Base-by-base conservation (phyloP, 2,329 filamentous ascomycete genomes). In the Trichophyton mentagrophytes region DNA sequence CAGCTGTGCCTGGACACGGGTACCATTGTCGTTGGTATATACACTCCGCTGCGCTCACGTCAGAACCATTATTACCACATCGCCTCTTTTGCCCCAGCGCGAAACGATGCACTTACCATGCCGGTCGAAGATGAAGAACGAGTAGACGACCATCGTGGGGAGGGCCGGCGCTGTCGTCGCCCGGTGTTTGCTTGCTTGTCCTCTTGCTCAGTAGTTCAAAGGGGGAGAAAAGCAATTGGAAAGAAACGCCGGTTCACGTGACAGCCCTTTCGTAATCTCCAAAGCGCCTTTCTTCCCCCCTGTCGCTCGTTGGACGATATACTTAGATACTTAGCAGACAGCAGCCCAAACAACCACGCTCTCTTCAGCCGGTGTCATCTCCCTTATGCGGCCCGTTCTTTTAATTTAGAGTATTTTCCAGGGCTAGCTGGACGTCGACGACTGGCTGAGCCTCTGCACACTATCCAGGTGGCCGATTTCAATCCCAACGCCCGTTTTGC, bases 101-200 rank as follows among this genome's bases (percentile, higher is more conserved):
- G 57, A 55, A 25, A 46, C 55, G 15, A 44, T 44, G 20, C 11
- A 15, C 56, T 44, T 81, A 96, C 93, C 96, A 77, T 99, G 93
- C 66, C 93, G 87, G 78, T 99, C 93, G 74, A 99, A 99, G 72
- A 99, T 96, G 80, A 96, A 96, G 77, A 99, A 96, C 63, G 90
- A 91, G 78, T 95, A 97, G 74, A 97, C 88, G 63, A 88, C 86
- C 93, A 99, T 97, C 46, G 25, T 22, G 44, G 7, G 11, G 20
- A 47, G 44, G 22, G 9, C 8, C 8, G 25, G 20, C 20, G 44
- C 13, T 15, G 22, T 25, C 25, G 46, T 51, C 11, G 8, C 25
- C 27, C 46, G 3, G 11, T 13, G 11, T 47, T 47, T 47, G 9
- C 46, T 17, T 44, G 40, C 40, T 44, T 44, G 33, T 38, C 33